phyloP scores from a whole-genome alignment of 2,329 filamentous ascomycete species.

The Dryadomyces quercus-mongolicae region DNA sequence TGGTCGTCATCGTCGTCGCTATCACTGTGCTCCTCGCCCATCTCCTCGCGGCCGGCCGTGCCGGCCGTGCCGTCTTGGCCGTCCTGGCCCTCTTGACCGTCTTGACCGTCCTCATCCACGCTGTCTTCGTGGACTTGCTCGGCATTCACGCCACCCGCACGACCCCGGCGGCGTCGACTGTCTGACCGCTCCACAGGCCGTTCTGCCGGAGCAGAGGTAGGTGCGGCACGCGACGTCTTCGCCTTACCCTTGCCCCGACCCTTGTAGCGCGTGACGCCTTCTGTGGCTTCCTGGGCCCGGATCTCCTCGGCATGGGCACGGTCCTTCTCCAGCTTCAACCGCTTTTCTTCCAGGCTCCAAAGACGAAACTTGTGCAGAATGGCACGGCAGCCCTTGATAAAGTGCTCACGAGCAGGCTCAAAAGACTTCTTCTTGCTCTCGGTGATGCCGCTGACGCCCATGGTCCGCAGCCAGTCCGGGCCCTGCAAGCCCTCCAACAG shows the following conservation, averaged over 20 bases:
- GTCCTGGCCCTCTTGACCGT: slow-evolving; percentile 12
- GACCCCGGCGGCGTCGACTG: slow-evolving; percentile 12
- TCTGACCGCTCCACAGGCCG: no score
- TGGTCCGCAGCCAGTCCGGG: slow-evolving; percentile 82
- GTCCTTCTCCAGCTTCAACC: slow-evolving; percentile 64
- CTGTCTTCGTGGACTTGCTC: slow-evolving; percentile 3
- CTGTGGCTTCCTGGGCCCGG: slow-evolving; percentile 19
- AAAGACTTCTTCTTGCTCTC: slow-evolving; percentile 79
- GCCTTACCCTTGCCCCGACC: slow-evolving; percentile 7
- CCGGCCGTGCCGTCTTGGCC: slow-evolving; percentile 12
- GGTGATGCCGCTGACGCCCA: slow-evolving; percentile 78
- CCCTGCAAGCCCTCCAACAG: slow-evolving; percentile 74
- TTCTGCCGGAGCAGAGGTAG: no score
- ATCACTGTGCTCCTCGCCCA: not conserved
- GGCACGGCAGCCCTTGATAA: slow-evolving; percentile 68
- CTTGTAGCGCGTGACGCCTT: slow-evolving; percentile 4
- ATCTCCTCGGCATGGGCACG: slow-evolving; percentile 41
- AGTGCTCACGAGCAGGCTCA: slow-evolving; percentile 73
- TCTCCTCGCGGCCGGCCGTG: no score
- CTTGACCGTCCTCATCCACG: not conserved
- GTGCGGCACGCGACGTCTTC: not conserved
- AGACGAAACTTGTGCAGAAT: slow-evolving; percentile 78
- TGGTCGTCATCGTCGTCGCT: slow-evolving; percentile 36
- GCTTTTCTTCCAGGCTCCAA: slow-evolving; percentile 86
- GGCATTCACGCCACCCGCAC: slow-evolving; percentile 11